Evolutionary conservation across 225 moss, liverwort and hornwort species (phyloP).

Genomic region (Pleurozium schreberi): DNA sequence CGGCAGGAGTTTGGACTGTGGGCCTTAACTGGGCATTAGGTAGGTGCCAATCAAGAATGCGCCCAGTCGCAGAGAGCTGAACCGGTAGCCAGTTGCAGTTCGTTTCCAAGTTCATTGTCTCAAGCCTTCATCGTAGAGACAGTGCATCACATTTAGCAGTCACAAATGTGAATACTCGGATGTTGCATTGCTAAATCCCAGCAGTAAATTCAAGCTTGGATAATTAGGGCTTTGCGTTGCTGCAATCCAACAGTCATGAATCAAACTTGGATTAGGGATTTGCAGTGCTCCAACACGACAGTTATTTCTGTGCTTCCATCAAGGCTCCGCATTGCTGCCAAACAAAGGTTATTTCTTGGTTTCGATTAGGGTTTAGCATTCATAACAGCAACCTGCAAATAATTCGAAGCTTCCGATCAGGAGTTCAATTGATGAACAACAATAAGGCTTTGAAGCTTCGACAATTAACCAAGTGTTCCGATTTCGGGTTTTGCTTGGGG

Average conservation of each 20-base stretch:
- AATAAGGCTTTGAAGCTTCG: too few relatives aligned
- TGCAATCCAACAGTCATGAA: too few relatives aligned
- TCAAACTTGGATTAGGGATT: neutral
- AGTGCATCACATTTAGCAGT: neutral
- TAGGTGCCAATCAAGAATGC: neutral
- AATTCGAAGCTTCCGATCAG: neutral
- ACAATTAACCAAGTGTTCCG: neutral
- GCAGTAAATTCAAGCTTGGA: neutral
- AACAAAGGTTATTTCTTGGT: neutral
- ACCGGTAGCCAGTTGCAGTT: neutral
- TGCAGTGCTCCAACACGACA: neutral
- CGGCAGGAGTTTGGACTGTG: neutral
- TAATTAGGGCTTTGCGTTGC: too few relatives aligned
- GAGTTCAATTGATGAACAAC: rapidly evolving
- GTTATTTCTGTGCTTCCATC: too few relatives aligned
- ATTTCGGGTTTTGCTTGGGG: neutral
- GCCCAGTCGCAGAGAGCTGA: neutral
- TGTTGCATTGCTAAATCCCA: neutral
- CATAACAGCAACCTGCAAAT: too few relatives aligned
- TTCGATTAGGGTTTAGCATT: neutral
- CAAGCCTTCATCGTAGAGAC: too few relatives aligned
- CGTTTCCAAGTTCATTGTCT: neutral
- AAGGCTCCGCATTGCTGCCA: neutral
- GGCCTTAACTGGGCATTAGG: too few relatives aligned
- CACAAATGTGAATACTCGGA: neutral